These are phyloP conservation scores for Millerago galiae DNA, from an alignment of 805 yeast species.

Conservation along the genomic window DNA sequence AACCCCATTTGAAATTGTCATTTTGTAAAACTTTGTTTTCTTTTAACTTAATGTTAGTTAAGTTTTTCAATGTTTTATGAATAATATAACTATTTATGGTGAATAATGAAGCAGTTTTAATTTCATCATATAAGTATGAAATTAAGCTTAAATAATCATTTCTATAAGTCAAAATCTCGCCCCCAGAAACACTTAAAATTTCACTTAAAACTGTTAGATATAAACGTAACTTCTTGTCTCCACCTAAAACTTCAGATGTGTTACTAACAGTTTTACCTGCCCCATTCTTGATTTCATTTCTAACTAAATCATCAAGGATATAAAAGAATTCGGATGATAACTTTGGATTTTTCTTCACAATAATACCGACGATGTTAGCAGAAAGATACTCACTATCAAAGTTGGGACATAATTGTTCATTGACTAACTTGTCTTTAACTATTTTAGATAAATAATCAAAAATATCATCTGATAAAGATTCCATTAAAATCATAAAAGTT, in stretches of 20 bases:
- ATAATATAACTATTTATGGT: constrained; percentile 55
- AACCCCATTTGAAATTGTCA: constrained; percentile 59
- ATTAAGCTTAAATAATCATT: constrained; percentile 38
- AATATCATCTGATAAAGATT: constrained; percentile 53
- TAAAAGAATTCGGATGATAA: constrained; percentile 22
- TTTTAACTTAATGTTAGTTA: constrained; percentile 52
- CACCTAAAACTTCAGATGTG: constrained; percentile 59
- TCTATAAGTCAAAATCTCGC: constrained; percentile 35
- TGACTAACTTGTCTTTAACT: constrained; percentile 35
- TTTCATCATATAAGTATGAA: constrained; percentile 21
- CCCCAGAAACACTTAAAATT: constrained; percentile 62
- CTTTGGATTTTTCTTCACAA: constrained; percentile 50
- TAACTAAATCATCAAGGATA: constrained; percentile 36
- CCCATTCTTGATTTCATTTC: constrained; percentile 67
- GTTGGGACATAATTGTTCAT: constrained; percentile 52
- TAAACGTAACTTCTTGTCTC: constrained; percentile 74
- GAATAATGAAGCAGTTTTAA: constrained; percentile 48
- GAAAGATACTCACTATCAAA: constrained; percentile 56
- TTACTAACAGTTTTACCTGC: constrained; percentile 71
- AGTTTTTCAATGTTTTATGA: constrained; percentile 58
- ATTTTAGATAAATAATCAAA: constrained; percentile 38
- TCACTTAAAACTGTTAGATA: constrained; percentile 65
- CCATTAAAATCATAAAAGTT: constrained; percentile 42
- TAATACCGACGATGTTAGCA: constrained; percentile 65
- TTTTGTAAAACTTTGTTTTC: constrained; percentile 52